Evolutionary conservation across 768 basidiomycete genomes (phyloP).

Genomic region (Lentinula raphanica): DNA sequence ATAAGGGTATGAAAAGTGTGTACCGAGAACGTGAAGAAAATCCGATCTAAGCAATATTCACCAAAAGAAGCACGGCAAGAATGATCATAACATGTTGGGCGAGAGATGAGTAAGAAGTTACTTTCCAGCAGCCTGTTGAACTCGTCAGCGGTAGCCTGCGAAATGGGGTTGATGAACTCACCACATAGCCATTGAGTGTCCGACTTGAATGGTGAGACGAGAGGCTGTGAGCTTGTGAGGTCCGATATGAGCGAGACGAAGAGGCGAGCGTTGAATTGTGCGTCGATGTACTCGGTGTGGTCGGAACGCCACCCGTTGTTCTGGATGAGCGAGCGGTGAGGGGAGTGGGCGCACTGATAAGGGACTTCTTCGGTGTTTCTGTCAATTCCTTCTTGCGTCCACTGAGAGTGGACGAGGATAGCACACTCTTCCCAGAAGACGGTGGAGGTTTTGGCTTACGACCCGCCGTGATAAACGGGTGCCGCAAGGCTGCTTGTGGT

Average conservation of each 20-base stretch:
- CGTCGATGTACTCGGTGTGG: constrained; percentile 53
- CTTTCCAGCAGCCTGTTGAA: constrained; percentile 36
- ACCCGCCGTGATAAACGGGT: constrained; percentile 78
- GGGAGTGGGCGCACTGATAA: constrained; percentile 86
- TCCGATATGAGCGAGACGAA: constrained; percentile 59
- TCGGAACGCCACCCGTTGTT: constrained; percentile 43
- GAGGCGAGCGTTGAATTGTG: constrained; percentile 55
- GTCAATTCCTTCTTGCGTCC: constrained; percentile 48
- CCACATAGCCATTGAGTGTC: constrained; percentile 65
- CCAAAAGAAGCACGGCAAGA: constrained; percentile 7
- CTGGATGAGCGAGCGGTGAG: constrained; percentile 73
- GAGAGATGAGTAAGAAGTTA: constrained; percentile 20
- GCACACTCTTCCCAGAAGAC: constrained; percentile 47
- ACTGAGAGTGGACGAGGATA: constrained; percentile 52
- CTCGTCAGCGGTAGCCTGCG: constrained; percentile 17
- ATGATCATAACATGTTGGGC: constrained; percentile 2
- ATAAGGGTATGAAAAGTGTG: constrained; percentile 5
- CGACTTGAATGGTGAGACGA: constrained; percentile 74
- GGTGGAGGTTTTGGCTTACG: constrained; percentile 45
- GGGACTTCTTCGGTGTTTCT: constrained; percentile 83
- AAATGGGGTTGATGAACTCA: constrained; percentile 35
- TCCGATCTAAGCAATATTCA: constrained; percentile 9
- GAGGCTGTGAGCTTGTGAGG: constrained; percentile 65
- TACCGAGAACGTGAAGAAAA: background rate
- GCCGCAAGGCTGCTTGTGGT: constrained; percentile 86